phyloP scores from a whole-genome alignment of 305 asterid genomes.

The Plantago lanceolata region DNA sequence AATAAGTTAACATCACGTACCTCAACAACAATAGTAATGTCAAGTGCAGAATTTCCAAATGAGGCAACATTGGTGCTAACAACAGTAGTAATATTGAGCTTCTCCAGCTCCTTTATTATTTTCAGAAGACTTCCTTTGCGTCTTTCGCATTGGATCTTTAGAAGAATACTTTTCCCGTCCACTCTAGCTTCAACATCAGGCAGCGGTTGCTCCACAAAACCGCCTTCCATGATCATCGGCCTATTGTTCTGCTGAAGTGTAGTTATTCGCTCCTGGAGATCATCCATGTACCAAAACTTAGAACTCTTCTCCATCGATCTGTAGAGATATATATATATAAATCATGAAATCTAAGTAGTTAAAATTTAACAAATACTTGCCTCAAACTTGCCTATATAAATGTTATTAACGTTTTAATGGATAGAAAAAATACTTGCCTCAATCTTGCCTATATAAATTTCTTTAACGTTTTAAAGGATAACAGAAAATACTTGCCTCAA shows the following conservation, averaged over 20 bases:
- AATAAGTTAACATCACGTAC: constrained; percentile 5
- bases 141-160: constrained; percentile 30
- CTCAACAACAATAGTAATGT: constrained; percentile 33
- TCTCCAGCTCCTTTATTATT: constrained; percentile 26
- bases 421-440: no score
- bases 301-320: constrained; percentile 5
- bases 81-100: constrained; percentile 25
- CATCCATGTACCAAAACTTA: constrained; percentile 1
- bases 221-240: neutral
- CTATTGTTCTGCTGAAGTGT: constrained; percentile 12
- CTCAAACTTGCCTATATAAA: no score
- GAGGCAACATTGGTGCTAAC: constrained; percentile 30
- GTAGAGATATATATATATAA: no score
- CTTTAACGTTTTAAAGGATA: no score
- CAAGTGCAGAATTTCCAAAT: constrained; percentile 24
- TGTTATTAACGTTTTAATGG: no score
- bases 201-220: neutral
- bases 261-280: constrained; percentile 3
- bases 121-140: constrained; percentile 22
- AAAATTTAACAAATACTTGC: no score
- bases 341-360: no score
- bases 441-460: no score
- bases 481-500: no score
- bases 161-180: constrained; percentile 18
- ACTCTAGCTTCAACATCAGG: constrained; percentile 31